Base-by-base conservation (phyloP, 352 stramenopile species). In the Phytopythium vexans region DNA sequence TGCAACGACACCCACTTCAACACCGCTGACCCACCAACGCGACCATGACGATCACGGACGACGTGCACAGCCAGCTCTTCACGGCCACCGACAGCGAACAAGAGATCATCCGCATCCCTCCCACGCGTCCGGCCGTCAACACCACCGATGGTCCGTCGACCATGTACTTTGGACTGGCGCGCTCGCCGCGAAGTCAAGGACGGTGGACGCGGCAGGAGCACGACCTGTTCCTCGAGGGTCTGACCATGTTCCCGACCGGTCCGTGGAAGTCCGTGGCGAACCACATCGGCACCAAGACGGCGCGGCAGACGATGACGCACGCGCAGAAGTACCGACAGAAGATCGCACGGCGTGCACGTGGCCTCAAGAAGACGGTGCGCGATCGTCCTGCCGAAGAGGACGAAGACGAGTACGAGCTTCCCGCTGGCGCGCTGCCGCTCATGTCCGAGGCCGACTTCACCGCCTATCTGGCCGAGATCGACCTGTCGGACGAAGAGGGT, bases 241-340 rank as follows among this genome's bases (percentile, higher is more conserved):
- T 86, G 16, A 68, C 80, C 48, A 49, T 68, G 54, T 82, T 76
- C 64, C 72, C 72, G 36, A 50, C 56, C 3, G 74, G 72, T 0
- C 74, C 70, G 3, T 86, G 72, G 74, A 80, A 81, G 40, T 52
- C 51, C 34, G 79, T 86, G 41, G 75, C 75, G 10, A 54, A 56
- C 21, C 70, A 70, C 49, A 58, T 86, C 8, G 64, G 72, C 39
- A 77, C 68, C 38, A 79, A 77, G 48, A 86, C 73, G 3, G 51
- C 88, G 10, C 88, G 92, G 3, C 95, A 98, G 62, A 96, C 96
- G 27, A 82, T 82, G 72, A 92, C 76, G 4, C 92, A 98, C 58
- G 93, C 91, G 9, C 93, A 98, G 69, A 98, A 98, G 65, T 97
- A 97, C 60, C 74, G 74, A 33, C 76, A 88, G 70, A 89, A 89